These are phyloP conservation scores for Linnemannia zychae DNA, from an alignment of 192 early-diverging fungal species.

Conservation along the genomic window DNA sequence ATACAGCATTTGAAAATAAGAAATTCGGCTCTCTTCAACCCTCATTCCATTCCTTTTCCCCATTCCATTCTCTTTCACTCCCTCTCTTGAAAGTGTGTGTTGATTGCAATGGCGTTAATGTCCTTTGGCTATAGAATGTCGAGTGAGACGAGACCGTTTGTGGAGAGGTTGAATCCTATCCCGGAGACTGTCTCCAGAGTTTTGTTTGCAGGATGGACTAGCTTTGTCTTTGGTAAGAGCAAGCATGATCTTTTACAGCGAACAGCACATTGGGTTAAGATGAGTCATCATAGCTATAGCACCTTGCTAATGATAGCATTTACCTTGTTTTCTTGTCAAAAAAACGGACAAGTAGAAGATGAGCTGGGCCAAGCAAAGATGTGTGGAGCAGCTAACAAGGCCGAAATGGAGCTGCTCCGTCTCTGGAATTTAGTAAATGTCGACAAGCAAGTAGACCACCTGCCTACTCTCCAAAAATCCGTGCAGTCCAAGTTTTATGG, in stretches of 20 bases:
- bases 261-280: not conserved
- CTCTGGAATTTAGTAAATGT: not conserved
- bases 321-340: not conserved
- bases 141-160: not conserved
- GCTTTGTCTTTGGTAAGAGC: constrained; percentile 10
- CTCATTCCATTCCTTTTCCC: not conserved
- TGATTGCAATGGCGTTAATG: not conserved
- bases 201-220: constrained; percentile 29
- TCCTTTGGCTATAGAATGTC: not conserved
- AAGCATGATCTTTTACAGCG: not conserved
- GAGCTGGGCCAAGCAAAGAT: not conserved
- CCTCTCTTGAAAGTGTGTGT: not conserved
- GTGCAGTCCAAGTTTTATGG: constrained; percentile 13
- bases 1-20: not conserved
- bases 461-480: not conserved
- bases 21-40: not conserved
- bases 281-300: not conserved
- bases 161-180: not conserved
- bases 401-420: not conserved
- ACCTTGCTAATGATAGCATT: not conserved
- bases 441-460: not conserved
- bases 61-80: not conserved
- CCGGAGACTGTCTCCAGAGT: not conserved
- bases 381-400: not conserved
- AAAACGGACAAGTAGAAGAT: not conserved